A percentile compares a stretch with the other conserved stretches of the same genome.
phyloP scores from a whole-genome alignment of 768 basidiomycete species.

The Termitomyces sp. region DNA sequence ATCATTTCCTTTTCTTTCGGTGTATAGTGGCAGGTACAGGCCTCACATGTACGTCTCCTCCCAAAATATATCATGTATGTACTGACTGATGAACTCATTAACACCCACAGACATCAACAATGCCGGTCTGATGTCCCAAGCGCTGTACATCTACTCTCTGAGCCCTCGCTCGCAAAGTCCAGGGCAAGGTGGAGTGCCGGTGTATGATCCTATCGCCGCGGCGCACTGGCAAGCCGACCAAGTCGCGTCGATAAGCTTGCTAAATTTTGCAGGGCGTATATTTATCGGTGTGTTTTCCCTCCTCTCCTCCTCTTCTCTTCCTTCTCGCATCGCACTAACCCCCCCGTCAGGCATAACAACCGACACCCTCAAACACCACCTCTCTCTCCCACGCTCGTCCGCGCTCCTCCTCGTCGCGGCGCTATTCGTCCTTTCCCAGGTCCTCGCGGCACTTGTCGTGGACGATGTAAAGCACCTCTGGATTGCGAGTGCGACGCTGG shows the following conservation, averaged over 20 bases:
- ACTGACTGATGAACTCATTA: no score
- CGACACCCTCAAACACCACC: conserved; percentile 56
- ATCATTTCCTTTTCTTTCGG: neutral
- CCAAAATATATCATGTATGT: no score
- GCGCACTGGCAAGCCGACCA: conserved; percentile 79
- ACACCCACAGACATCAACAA: conserved; percentile 76
- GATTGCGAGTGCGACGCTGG: conserved; percentile 50
- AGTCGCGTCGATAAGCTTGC: conserved; percentile 78
- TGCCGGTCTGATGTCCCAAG: conserved; percentile 68
- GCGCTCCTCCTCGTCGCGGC: conserved; percentile 63
- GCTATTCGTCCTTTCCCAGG: conserved; percentile 71
- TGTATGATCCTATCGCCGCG: conserved; percentile 66
- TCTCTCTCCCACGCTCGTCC: conserved; percentile 61
- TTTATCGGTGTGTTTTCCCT: conserved; percentile 50
- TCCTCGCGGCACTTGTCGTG: conserved; percentile 53
- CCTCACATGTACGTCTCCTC: conserved; percentile 56
- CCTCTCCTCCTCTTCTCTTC: neutral
- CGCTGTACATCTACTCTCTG: conserved; percentile 54
- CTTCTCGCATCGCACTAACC: neutral
- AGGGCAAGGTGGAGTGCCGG: conserved; percentile 20
- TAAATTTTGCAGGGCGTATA: conserved; percentile 79
- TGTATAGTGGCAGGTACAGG: conserved; percentile 65
- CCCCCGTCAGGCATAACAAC: conserved; percentile 52
- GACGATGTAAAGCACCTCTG: conserved; percentile 63
- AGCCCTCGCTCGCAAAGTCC: no score